These are phyloP conservation scores for Senna tora DNA, from an alignment of 306 rosid genomes.

Conservation along the genomic window DNA sequence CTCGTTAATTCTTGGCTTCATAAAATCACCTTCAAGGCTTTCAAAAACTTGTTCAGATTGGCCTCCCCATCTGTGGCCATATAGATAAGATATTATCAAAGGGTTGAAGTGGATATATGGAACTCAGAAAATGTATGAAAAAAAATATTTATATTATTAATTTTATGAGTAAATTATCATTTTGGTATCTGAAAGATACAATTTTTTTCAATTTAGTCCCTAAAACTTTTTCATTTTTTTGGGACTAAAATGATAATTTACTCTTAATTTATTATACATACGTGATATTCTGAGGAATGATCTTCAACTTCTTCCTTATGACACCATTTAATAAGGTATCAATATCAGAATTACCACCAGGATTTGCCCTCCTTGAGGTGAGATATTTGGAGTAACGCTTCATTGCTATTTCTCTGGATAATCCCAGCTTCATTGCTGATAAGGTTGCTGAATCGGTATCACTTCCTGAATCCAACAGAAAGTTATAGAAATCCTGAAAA, in stretches of 20 bases:
- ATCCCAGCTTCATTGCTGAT: slow-evolving; percentile 32
- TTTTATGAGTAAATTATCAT: too few species aligned
- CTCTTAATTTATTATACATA: too few species aligned
- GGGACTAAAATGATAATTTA: too few species aligned
- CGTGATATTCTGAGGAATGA: slow-evolving; percentile 63
- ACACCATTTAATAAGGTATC: slow-evolving; percentile 58
- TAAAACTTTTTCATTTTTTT: too few species aligned
- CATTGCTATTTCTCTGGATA: slow-evolving; percentile 28
- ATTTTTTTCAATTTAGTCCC: too few species aligned
- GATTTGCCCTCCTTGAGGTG: slow-evolving; percentile 25
- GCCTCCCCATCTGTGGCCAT: slow-evolving; percentile 74
- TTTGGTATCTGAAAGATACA: too few species aligned
- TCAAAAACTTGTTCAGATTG: slow-evolving; percentile 44
- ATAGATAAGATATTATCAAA: too few species aligned
- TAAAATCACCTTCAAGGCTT: slow-evolving; percentile 62
- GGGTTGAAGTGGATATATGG: not conserved
- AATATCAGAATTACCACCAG: slow-evolving; percentile 44
- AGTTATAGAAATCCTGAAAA: slow-evolving; percentile 67
- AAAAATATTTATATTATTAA: too few species aligned
- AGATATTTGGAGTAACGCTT: slow-evolving; percentile 55
- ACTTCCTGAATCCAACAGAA: slow-evolving; percentile 56
- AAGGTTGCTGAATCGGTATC: slow-evolving; percentile 40
- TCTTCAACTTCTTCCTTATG: slow-evolving; percentile 61
- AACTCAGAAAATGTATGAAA: not conserved
- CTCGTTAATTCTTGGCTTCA: slow-evolving; percentile 89